A percentile compares a stretch with the other conserved stretches of the same genome.
phyloP scores from a whole-genome alignment of 345 rosid species.

The Salix caprea region DNA sequence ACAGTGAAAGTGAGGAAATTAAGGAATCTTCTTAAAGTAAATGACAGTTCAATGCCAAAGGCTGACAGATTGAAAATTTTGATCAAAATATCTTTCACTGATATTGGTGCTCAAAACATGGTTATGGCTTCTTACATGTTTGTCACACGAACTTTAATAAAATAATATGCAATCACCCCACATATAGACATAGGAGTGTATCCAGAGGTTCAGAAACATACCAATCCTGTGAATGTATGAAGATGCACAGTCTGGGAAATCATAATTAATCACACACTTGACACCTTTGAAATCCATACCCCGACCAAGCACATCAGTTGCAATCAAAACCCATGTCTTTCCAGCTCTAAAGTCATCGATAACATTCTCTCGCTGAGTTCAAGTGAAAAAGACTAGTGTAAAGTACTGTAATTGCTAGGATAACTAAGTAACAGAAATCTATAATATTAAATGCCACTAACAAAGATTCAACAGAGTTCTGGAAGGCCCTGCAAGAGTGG shows the following conservation, averaged over 20 bases:
- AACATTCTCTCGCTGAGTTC: conserved; percentile 68
- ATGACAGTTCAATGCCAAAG: background rate
- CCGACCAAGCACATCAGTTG: conserved; percentile 90
- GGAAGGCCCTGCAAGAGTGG: background rate
- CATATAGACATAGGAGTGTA: background rate
- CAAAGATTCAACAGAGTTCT: too few species aligned
- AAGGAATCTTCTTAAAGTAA: background rate
- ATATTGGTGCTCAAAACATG: background rate
- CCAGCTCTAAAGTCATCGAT: conserved; percentile 83
- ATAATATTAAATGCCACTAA: background rate
- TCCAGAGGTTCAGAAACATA: conserved; percentile 28
- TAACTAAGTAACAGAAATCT: background rate
- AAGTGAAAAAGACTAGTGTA: conserved; percentile 5
- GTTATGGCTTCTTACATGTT: background rate
- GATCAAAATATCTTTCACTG: too few species aligned
- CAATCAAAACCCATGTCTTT: conserved; percentile 87
- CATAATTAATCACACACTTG: conserved; percentile 85
- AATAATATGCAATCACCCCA: background rate
- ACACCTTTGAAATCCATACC: conserved; percentile 99
- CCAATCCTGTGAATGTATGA: conserved; percentile 96
- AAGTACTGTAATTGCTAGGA: background rate
- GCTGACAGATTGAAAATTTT: background rate
- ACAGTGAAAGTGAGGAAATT: background rate
- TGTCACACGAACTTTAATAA: background rate
- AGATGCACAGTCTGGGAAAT: conserved; percentile 85